A percentile compares a stretch with the other conserved stretches of the same genome.
These are phyloP conservation scores for Kernera saxatilis DNA, from an alignment of 345 rosid genomes.

Conservation along the genomic window DNA sequence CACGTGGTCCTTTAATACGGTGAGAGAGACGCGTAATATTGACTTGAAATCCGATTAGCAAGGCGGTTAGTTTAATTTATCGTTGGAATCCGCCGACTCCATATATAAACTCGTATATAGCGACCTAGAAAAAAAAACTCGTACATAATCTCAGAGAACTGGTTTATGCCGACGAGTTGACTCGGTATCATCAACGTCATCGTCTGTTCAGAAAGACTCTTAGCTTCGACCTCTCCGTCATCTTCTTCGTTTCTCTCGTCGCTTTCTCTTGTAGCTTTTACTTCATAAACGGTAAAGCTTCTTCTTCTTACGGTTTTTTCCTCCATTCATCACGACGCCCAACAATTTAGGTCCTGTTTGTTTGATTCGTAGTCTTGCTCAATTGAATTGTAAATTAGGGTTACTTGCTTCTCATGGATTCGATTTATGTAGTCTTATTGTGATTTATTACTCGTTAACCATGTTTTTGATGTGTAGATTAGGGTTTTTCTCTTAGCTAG, in stretches of 20 bases:
- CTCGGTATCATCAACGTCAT: background rate
- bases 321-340: background rate
- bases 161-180: background rate
- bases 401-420: background rate
- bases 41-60: background rate
- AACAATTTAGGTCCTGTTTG: background rate
- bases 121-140: too few relatives aligned
- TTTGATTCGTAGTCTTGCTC: background rate
- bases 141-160: background rate
- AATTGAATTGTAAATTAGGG: background rate
- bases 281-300: background rate
- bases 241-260: constrained; percentile 2
- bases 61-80: background rate
- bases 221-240: background rate
- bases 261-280: background rate
- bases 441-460: background rate
- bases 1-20: background rate
- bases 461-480: background rate
- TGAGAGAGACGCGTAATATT: background rate
- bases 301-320: background rate
- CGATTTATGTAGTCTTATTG: background rate
- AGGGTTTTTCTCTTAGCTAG: background rate
- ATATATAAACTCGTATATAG: too few relatives aligned
- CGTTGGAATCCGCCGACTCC: constrained; percentile 11
- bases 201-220: background rate